These are phyloP conservation scores for Phytophthora vignae DNA, from an alignment of 352 stramenopile species.

Conservation along the genomic window DNA sequence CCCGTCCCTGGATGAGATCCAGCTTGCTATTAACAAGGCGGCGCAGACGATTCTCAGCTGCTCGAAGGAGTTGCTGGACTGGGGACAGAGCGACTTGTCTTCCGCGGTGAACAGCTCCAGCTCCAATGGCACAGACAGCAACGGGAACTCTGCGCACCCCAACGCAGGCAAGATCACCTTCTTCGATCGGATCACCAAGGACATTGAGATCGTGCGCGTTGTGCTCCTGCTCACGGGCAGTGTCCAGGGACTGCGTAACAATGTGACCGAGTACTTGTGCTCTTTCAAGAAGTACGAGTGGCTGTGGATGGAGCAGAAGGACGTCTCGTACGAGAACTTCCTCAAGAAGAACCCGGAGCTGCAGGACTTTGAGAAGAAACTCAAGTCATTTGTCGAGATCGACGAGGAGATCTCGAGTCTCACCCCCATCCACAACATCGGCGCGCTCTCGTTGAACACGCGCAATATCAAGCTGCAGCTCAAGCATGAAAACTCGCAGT, in stretches of 20 bases:
- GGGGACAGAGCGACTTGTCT: slow-evolving; percentile 85
- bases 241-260: slow-evolving; percentile 97
- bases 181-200: slow-evolving; percentile 98
- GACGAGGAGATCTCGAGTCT: slow-evolving; percentile 94
- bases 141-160: slow-evolving; percentile 17
- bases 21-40: slow-evolving; percentile 97
- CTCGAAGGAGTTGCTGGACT: slow-evolving; percentile 97
- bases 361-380: slow-evolving; percentile 97
- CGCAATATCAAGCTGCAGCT: slow-evolving; percentile 97
- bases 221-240: slow-evolving; percentile 97
- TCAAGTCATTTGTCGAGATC: slow-evolving; percentile 96
- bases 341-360: slow-evolving; percentile 94
- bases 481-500: slow-evolving; percentile 95
- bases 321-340: slow-evolving; percentile 95
- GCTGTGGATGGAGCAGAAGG: slow-evolving; percentile 98
- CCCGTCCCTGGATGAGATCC: slow-evolving; percentile 97
- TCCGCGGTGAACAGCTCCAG: slow-evolving; percentile 30
- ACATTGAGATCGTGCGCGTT: slow-evolving; percentile 99
- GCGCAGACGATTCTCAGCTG: slow-evolving; percentile 97
- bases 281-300: slow-evolving; percentile 97
- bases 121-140: slow-evolving; percentile 24
- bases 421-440: slow-evolving; percentile 95
- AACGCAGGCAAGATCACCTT: slow-evolving; percentile 89
- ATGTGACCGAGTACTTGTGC: slow-evolving; percentile 96
- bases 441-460: slow-evolving; percentile 96